Evolutionary conservation across 139 green algal genomes (phyloP).

Genomic region (Chlorella sp.): DNA sequence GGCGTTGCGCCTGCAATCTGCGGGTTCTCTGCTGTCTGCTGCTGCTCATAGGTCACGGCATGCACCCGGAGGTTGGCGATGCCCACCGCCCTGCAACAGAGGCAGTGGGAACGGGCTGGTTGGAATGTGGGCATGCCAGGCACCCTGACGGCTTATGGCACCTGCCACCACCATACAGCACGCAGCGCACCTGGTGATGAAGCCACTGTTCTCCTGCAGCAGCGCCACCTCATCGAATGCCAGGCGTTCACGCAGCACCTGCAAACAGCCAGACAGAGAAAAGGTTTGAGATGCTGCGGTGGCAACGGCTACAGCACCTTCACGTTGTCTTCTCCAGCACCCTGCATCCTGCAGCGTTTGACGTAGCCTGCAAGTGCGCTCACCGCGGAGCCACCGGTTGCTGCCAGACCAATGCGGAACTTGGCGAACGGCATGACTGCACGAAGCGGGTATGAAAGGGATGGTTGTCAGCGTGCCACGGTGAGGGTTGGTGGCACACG

Average conservation of each 20-base stretch:
- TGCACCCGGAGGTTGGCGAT: constrained; percentile 12
- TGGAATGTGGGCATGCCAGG: too few species aligned
- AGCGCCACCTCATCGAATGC: constrained; percentile 84
- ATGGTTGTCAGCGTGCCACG: too few species aligned
- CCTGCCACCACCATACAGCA: too few species aligned
- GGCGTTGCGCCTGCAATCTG: constrained; percentile 9
- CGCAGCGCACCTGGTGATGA: constrained; percentile 55
- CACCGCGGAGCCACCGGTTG: constrained; percentile 65
- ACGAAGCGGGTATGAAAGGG: background rate
- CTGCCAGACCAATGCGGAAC: constrained; percentile 86
- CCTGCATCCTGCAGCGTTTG: too few species aligned
- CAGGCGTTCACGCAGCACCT: constrained; percentile 61
- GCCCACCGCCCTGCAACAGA: constrained; percentile 26
- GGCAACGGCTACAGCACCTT: too few species aligned
- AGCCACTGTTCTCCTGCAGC: constrained; percentile 75
- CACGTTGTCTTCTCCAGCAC: too few species aligned
- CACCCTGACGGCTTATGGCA: too few species aligned
- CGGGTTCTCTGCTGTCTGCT: background rate
- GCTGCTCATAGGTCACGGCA: constrained; percentile 35
- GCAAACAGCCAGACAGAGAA: too few species aligned
- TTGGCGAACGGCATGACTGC: constrained; percentile 93
- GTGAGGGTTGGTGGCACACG: too few species aligned
- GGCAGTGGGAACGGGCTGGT: too few species aligned
- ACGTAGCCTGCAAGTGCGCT: too few species aligned
- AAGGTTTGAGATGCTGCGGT: too few species aligned